These are phyloP conservation scores for Calonectria pseudoreteaudii DNA, from an alignment of 2,329 filamentous ascomycete species.

Conservation along the genomic window DNA sequence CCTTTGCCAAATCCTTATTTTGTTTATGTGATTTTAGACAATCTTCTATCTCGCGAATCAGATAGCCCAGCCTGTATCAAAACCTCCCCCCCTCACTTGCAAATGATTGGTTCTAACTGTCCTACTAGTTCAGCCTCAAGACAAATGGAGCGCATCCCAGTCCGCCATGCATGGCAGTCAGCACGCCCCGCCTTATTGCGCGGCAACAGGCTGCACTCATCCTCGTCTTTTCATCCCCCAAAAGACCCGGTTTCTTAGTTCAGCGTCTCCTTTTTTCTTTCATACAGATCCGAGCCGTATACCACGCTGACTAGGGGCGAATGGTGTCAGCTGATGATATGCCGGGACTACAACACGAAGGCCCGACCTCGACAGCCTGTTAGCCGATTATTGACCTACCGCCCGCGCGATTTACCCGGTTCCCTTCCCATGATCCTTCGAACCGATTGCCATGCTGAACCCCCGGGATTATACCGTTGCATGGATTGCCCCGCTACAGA, in stretches of 20 bases:
- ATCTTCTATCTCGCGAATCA: background rate
- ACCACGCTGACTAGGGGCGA: background rate
- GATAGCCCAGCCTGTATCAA: background rate
- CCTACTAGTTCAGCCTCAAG: background rate
- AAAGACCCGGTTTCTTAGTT: background rate
- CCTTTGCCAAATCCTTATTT: background rate
- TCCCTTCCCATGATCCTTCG: background rate
- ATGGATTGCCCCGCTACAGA: constrained; percentile 51
- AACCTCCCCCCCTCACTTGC: background rate
- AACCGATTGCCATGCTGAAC: background rate
- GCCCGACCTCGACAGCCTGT: background rate
- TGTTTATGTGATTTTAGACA: background rate
- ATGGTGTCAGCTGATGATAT: background rate
- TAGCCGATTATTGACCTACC: background rate
- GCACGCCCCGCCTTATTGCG: background rate
- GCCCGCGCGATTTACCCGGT: background rate
- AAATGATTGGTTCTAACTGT: background rate
- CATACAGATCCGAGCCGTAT: background rate
- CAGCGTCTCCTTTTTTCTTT: background rate
- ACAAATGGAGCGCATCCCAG: background rate
- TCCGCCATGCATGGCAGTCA: background rate
- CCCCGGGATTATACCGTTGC: constrained; percentile 25
- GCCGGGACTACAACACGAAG: background rate
- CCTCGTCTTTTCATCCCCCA: background rate
- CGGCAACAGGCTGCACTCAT: background rate